Percentiles rank a stretch among this genome's conserved stretches.
Evolutionary conservation across 805 yeast species (phyloP).

Genomic region (Saitoella complicata): DNA sequence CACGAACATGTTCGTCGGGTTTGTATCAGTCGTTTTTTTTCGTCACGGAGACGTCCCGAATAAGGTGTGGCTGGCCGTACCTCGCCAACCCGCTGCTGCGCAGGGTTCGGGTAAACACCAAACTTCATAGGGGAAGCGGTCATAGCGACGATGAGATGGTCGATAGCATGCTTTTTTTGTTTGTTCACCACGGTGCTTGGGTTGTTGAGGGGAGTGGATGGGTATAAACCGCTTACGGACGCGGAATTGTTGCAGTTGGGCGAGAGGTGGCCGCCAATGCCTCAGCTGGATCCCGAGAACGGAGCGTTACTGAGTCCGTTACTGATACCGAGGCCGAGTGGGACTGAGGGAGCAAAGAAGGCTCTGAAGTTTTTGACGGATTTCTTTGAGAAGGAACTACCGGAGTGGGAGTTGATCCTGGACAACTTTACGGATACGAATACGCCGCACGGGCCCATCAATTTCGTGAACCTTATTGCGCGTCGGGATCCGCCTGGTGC

Average conservation of each 20-base stretch:
- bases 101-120: no score
- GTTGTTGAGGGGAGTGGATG: no score
- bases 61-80: no score
- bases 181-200: no score
- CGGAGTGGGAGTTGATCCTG: background rate
- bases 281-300: background rate
- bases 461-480: constrained; percentile 21
- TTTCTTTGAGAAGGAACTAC: background rate
- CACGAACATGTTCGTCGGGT: no score
- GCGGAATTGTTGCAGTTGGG: background rate
- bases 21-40: no score
- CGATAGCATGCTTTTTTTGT: no score
- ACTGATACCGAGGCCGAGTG: background rate
- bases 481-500: constrained; percentile 15
- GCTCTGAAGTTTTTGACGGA: background rate
- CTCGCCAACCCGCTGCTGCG: no score
- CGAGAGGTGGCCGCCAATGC: background rate
- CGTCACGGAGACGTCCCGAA: no score
- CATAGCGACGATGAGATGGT: no score
- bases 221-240: no score
- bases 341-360: background rate
- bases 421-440: background rate
- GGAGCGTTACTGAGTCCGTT: background rate
- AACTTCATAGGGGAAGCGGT: no score
- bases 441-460: constrained; percentile 4